Evolutionary conservation across 352 stramenopile species (phyloP).

Genomic region (Globisporangium alternatum): DNA sequence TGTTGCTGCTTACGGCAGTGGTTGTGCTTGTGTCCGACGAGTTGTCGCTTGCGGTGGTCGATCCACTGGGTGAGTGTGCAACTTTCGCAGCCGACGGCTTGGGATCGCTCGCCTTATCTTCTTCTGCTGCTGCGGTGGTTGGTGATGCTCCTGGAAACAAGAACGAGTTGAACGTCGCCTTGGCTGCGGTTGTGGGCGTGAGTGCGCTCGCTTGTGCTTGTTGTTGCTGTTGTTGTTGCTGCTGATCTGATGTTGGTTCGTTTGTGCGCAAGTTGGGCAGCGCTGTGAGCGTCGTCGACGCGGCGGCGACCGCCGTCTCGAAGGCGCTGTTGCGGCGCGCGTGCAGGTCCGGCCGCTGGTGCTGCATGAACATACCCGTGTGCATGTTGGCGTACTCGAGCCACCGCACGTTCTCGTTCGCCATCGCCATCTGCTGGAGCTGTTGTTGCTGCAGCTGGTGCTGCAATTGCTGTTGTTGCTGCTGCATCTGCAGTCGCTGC

Average conservation of each 20-base stretch:
- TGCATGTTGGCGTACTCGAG: constrained; percentile 6
- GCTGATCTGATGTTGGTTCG: constrained; percentile 2
- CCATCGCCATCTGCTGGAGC: constrained; percentile 19
- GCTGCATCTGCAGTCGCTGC: constrained; percentile 14
- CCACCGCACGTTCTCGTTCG: constrained; percentile 18
- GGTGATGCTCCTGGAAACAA: constrained; percentile 3
- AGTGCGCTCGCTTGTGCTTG: neutral
- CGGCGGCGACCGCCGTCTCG: constrained; percentile 32
- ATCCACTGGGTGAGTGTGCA: constrained; percentile 13
- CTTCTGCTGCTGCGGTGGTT: neutral
- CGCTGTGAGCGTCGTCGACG: constrained; percentile 35
- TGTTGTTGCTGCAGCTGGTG: constrained; percentile 20
- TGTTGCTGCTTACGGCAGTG: constrained; percentile 5
- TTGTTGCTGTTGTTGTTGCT: constrained; percentile 5
- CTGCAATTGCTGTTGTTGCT: constrained; percentile 22
- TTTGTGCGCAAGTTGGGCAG: constrained; percentile 24
- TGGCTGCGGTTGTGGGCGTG: constrained; percentile 12
- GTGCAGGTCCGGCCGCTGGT: constrained; percentile 20
- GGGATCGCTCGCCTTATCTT: neutral
- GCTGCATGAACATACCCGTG: constrained; percentile 9
- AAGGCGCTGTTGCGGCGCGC: constrained; percentile 21
- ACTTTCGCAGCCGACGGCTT: constrained; percentile 1
- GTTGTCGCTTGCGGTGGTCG: constrained; percentile 15
- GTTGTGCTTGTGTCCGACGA: constrained; percentile 9
- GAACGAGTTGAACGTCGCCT: constrained; percentile 9